Percentiles rank a stretch among this genome's conserved stretches.
These are phyloP conservation scores for Raffaelea ambrosiae DNA, from an alignment of 2,329 filamentous ascomycete species.

Conservation along the genomic window DNA sequence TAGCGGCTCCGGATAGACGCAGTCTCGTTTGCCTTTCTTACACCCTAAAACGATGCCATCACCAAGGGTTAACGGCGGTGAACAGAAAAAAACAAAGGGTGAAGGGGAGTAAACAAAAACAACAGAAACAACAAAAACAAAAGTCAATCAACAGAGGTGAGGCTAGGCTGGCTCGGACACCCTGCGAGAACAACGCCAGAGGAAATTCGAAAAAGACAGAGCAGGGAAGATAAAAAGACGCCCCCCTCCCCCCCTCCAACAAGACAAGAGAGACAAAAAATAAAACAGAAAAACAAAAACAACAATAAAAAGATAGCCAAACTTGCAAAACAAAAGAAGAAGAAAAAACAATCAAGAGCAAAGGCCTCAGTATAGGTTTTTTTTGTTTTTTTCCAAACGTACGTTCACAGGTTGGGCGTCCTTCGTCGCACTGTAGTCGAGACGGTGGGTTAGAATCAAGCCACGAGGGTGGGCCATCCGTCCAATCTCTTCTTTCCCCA, in stretches of 20 bases:
- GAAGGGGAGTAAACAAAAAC: neutral
- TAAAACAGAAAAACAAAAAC: neutral
- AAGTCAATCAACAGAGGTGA: neutral
- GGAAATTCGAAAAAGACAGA: no score
- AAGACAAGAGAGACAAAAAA: neutral
- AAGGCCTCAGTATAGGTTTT: neutral
- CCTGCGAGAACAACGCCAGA: no score
- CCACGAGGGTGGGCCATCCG: no score
- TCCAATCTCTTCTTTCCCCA: no score
- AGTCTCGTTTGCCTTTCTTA: conserved; percentile 84
- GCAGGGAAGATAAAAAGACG: no score
- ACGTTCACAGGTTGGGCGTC: conserved; percentile 77
- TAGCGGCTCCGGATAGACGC: conserved; percentile 72
- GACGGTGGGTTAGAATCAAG: no score
- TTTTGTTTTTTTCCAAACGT: no score
- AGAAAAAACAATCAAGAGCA: neutral
- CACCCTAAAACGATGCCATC: conserved; percentile 50
- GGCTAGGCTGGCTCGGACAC: no score
- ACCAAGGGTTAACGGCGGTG: neutral
- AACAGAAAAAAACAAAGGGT: neutral
- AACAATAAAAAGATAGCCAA: no score
- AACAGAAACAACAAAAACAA: neutral
- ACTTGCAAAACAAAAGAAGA: no score
- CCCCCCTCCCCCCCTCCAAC: no score
- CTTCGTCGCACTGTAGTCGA: conserved; percentile 71